Base-by-base conservation (phyloP, 2,329 filamentous ascomycete species). In the Alternaria arbusti region DNA sequence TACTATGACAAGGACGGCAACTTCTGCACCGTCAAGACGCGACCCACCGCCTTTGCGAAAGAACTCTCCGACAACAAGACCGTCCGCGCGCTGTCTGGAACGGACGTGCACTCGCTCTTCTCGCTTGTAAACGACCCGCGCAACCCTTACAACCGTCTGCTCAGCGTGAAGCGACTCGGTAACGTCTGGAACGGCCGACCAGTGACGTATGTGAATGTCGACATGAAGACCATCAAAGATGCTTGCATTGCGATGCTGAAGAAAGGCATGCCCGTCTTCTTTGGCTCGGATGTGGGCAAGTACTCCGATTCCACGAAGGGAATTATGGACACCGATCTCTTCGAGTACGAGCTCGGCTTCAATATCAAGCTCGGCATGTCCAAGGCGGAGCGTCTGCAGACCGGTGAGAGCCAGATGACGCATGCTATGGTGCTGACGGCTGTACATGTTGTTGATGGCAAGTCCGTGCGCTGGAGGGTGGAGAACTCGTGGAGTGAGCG, bases 371-470 rank as follows among this genome's bases (percentile, higher is more conserved):
- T 95, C 9, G 88, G 87, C 17, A 86, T 96, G 86, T 88, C 83
- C 73, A 97, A 97, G 81, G 90, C 91, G 1, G 87, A 93, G 72
- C 84, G 93, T 4, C 82, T 97, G 49, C 84, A 87, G 71, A 90
- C 90, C 0, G 89, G 91, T 11, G 93, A 96, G 81, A 90, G 87
- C 57, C 86, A 88, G 54, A 96, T 97, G 93, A 97, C 93, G 1
- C 94, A 97, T 74, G 94, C 94, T 5, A 97, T 97, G 94, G 92
- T 96, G 0, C 81, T 97, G 65, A 97, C 93, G 3, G 94, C 88
- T 1, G 94, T 97, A 49, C 93, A 97, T 75, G 78, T 96, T 3
- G 90, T 86, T 26, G 81, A 87, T 63, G 89, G 88, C 1, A 86
- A 88, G 79, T 85, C 88, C 3, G 87, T 93, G 1, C 84, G 93